Percentiles rank a stretch among this genome's conserved stretches.
phyloP scores from a whole-genome alignment of 2,329 filamentous ascomycete species.

The Chrysoporthe deuterocubensis region DNA sequence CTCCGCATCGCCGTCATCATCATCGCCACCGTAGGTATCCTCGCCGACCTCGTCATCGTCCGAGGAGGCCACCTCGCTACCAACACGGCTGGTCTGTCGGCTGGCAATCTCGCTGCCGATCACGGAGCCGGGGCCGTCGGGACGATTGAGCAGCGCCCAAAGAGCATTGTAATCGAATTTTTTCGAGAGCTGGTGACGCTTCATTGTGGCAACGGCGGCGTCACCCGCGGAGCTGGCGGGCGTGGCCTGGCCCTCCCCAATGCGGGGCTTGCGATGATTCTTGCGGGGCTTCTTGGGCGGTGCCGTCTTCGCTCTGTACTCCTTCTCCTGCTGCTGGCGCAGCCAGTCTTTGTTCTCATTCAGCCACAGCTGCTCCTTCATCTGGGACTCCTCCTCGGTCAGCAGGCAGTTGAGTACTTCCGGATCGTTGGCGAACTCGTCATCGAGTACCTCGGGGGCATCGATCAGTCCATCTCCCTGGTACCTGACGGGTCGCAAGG shows the following conservation, averaged over 20 bases:
- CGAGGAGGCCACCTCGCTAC: slow-evolving; percentile 37
- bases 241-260: slow-evolving; percentile 67
- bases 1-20: slow-evolving; percentile 11
- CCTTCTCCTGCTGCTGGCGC: slow-evolving; percentile 81
- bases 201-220: slow-evolving; percentile 69
- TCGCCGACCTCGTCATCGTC: slow-evolving; percentile 25
- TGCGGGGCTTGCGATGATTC: slow-evolving; percentile 54
- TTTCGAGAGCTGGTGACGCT: slow-evolving; percentile 70
- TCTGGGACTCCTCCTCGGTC: slow-evolving; percentile 70
- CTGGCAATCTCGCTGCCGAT: slow-evolving; percentile 49
- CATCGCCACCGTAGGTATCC: slow-evolving; percentile 2
- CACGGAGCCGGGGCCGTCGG: slow-evolving; percentile 54
- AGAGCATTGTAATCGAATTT: slow-evolving; percentile 76
- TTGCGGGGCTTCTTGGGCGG: slow-evolving; percentile 62
- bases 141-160: slow-evolving; percentile 56
- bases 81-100: slow-evolving; percentile 39
- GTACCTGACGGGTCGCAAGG: slow-evolving; percentile 54
- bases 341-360: slow-evolving; percentile 95
- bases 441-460: slow-evolving; percentile 70
- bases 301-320: slow-evolving; percentile 72
- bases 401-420: slow-evolving; percentile 85
- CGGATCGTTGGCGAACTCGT: slow-evolving; percentile 87
- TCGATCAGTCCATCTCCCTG: slow-evolving; percentile 48
- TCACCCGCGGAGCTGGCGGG: slow-evolving; percentile 71
- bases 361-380: slow-evolving; percentile 93